Evolutionary conservation across 345 rosid genomes (phyloP), one percentile per base, ranked within the genome.

Genomic region (Hypericum perforatum): DNA sequence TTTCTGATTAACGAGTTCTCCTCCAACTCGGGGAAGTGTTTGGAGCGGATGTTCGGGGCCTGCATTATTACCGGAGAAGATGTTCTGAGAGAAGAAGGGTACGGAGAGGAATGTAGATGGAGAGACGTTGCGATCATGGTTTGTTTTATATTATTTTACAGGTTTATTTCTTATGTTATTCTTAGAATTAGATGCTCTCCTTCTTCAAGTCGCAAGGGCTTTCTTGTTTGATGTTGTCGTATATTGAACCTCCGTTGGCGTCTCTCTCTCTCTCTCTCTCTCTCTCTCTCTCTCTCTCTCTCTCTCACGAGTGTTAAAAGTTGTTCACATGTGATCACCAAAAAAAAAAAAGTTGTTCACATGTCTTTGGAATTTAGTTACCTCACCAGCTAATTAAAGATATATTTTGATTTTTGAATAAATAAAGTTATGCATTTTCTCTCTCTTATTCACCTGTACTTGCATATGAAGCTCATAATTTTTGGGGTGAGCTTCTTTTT

Each of bases 1-100:
- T 84, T 90, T 55, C 71, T 92, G 67, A 85, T 91, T 32, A 91
- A 87, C 39, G 96, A 91, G 75, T 91, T 91, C 80, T 81, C 32
- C 32, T 22, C 98, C 6, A 64, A 60, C 16, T 79, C 89, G 16
- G 79, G 70, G 22, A 83, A 85, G 70, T 91, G 98, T 72, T 69
- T 87, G 55, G 76, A 85, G 74, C 66, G 70, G 59, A 76, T 80
- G 60, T 54, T 85, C 7, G 96, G 94, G 44, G 61, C 63, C 12
- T 91, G 96, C 61, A 43, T 74, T 68, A 71, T 78, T 54, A 81
- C 70, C 0, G 95, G 85, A 9, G 86, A 81, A 56, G 86, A 76
- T 48, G 70, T 91, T 45, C 84, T 88, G 0, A 75, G 55, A 56
- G 94, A 91, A 70, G 89, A 76, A 67, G 90, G 95, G 38, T 88